phyloP scores from a whole-genome alignment of 352 stramenopile species.

The Aphanomyces stellatus region DNA sequence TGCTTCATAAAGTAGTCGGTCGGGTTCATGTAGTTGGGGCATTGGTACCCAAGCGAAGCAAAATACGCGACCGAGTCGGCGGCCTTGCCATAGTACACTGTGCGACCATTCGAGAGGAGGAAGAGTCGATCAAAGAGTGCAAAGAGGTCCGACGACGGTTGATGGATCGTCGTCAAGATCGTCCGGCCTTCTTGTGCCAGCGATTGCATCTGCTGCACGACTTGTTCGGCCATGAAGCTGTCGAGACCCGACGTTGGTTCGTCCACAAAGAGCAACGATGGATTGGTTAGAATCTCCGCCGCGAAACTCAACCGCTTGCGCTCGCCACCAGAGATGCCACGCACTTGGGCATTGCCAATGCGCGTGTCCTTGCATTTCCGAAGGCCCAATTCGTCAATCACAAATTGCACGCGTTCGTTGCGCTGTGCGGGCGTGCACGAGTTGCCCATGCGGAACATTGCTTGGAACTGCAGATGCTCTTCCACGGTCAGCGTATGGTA shows the following conservation, averaged over 20 bases:
- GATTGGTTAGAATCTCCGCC: constrained; percentile 70
- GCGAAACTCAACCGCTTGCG: constrained; percentile 68
- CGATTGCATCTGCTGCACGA: constrained; percentile 32
- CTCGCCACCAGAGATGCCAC: constrained; percentile 60
- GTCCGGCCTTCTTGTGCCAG: constrained; percentile 68
- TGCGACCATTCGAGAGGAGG: constrained; percentile 30
- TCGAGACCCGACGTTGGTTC: constrained; percentile 57
- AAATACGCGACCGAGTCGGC: constrained; percentile 33
- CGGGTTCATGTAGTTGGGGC: constrained; percentile 34
- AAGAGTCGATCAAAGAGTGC: constrained; percentile 34
- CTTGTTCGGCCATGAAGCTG: constrained; percentile 34
- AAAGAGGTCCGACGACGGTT: constrained; percentile 49
- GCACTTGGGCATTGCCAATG: constrained; percentile 33
- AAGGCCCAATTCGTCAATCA: constrained; percentile 43
- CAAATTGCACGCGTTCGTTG: constrained; percentile 23
- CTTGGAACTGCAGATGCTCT: constrained; percentile 78
- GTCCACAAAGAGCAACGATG: constrained; percentile 66
- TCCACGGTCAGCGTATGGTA: constrained; percentile 78
- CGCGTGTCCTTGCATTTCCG: constrained; percentile 34
- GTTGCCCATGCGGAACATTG: constrained; percentile 49
- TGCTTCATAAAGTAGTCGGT: constrained; percentile 41
- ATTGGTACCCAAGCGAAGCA: constrained; percentile 24
- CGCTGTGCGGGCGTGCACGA: constrained; percentile 21
- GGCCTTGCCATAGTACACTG: constrained; percentile 31
- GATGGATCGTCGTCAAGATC: constrained; percentile 79